A percentile compares a stretch with the other conserved stretches of the same genome.
These are phyloP conservation scores for Echinosophora koreensis DNA, from an alignment of 306 rosid species.

Conservation along the genomic window DNA sequence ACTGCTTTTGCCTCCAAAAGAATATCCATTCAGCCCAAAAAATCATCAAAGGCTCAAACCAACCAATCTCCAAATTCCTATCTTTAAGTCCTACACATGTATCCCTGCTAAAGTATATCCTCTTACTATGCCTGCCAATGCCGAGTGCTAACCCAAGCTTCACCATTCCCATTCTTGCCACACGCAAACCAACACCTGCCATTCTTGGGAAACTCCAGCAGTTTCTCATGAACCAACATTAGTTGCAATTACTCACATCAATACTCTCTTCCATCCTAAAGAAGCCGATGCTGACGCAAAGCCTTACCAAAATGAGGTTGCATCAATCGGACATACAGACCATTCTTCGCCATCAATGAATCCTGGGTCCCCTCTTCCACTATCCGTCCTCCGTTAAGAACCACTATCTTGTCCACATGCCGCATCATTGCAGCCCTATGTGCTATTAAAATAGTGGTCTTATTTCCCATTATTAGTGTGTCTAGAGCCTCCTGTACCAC, in stretches of 20 bases:
- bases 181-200: conserved; percentile 47
- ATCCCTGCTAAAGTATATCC: conserved; percentile 54
- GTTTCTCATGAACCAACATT: conserved; percentile 52
- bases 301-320: conserved; percentile 98
- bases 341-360: conserved; percentile 84
- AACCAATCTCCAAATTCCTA: conserved; percentile 64
- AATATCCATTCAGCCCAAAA: conserved; percentile 64
- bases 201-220: conserved; percentile 47
- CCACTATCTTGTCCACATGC: conserved; percentile 97
- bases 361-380: conserved; percentile 95
- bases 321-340: conserved; percentile 92
- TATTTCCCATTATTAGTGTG: conserved; percentile 98
- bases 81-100: conserved; percentile 62
- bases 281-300: conserved; percentile 89
- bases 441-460: conserved; percentile 97
- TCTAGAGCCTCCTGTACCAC: conserved; percentile 99
- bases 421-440: conserved; percentile 99
- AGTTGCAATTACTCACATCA: conserved; percentile 44
- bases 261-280: conserved; percentile 54
- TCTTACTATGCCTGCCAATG: conserved; percentile 55
- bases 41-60: conserved; percentile 49
- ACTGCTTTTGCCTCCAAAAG: conserved; percentile 83
- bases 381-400: conserved; percentile 96
- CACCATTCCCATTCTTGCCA: conserved; percentile 51
- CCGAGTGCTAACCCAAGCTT: conserved; percentile 44